Base-by-base conservation (phyloP, 768 basidiomycete species). In the Mycena pura region DNA sequence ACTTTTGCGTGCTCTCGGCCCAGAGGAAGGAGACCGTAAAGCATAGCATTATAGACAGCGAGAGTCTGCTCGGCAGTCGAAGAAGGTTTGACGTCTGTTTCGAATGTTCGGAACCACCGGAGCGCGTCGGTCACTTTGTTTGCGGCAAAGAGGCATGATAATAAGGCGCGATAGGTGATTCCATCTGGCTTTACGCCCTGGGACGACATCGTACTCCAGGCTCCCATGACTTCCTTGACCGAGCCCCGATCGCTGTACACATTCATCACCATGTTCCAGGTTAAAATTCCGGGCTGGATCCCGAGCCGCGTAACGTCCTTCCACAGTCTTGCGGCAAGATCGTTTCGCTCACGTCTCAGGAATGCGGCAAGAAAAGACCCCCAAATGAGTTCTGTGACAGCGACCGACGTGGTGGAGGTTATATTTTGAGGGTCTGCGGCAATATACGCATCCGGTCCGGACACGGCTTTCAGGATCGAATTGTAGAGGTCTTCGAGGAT, bases 191-290 rank as follows among this genome's bases (percentile, higher is more conserved):
- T 68, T 36, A 89, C 73, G 2, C 83, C 81, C 58, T 81, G 74
- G n/a, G 78, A 70, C 27, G 74, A 64, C 88, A 96, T 91, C 57
- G 82, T 69, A 32, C 80, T 71, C 91, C 92, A 95, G 1, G 84
- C 81, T 9, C 74, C 75, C 44, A 87, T 73, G 11, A 89, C 86
- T 51, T 86, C 81, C 3, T 80, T 77, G 15, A 81, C 72, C 50
- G 84, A 79, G 21, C 82, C 80, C 34, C 81, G 75, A 45, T 81
- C 75, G 29, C 79, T 82, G 65, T 89, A 88, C 8, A 86, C 84
- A 45, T 87, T 83, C 34, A 95, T 76, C 41, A 93, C 79, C 15
- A 86, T 84, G 10, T 84, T 91, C 92, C 93, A 95, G 47, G 86
- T 82, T 25, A 79, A 74, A 9, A 84, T 73, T 2, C 81, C 81